phyloP scores from a whole-genome alignment of 202 grass and related monocot genomes.

The Schoenoplectus tabernaemontani region DNA sequence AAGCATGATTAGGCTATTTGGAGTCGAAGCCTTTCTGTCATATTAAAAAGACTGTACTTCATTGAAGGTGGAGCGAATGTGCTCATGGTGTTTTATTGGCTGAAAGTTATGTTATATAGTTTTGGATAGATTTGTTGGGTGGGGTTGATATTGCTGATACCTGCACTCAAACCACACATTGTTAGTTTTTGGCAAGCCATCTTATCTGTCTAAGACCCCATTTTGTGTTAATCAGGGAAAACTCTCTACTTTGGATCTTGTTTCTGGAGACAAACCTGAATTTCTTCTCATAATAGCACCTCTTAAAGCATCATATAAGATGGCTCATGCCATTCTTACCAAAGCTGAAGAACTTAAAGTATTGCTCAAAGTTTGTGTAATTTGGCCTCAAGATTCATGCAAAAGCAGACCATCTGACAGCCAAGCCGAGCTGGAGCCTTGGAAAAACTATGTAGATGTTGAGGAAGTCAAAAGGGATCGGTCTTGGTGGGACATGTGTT shows the following conservation, averaged over 20 bases:
- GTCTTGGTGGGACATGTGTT: slow-evolving; percentile 80
- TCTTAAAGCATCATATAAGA: slow-evolving; percentile 47
- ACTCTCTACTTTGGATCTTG: slow-evolving; percentile 69
- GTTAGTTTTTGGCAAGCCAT: not conserved
- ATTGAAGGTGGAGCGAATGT: not conserved
- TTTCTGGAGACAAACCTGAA: slow-evolving; percentile 60
- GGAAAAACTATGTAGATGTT: slow-evolving; percentile 53
- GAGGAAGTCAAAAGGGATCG: slow-evolving; percentile 38
- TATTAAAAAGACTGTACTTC: not conserved
- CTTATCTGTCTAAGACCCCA: not conserved
- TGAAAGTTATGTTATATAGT: not conserved
- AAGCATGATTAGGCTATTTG: not conserved
- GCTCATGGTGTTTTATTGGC: not conserved
- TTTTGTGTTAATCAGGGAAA: slow-evolving; percentile 31
- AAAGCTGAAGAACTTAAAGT: slow-evolving; percentile 42
- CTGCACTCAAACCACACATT: not conserved
- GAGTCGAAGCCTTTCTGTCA: not conserved
- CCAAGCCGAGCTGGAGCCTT: slow-evolving; percentile 35
- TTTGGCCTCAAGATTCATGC: slow-evolving; percentile 61
- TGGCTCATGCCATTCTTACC: slow-evolving; percentile 45
- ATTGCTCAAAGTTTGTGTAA: slow-evolving; percentile 55
- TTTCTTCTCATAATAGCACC: slow-evolving; percentile 76
- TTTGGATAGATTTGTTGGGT: not conserved
- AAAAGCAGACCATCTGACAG: slow-evolving; percentile 22
- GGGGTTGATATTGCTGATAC: not conserved